Conservation (phyloP, 306 rosid genomes). For the Astragalus membranaceus region DNA sequence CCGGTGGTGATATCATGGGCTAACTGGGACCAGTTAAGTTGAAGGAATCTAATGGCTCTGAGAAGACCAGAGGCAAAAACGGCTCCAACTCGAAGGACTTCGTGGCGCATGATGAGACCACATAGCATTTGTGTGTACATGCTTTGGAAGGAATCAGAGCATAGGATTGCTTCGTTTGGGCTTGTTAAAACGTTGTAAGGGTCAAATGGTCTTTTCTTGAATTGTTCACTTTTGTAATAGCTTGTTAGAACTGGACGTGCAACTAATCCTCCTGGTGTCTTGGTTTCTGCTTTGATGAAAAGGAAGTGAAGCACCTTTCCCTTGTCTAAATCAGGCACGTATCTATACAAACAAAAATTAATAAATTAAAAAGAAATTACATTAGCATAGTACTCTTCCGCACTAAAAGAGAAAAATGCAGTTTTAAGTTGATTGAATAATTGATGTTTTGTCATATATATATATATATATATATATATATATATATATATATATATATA, state of each 20-base stretch:
- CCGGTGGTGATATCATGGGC: constrained; percentile 58
- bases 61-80: constrained; percentile 92
- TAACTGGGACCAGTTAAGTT: constrained; percentile 56
- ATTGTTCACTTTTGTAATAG: constrained; percentile 79
- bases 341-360: constrained; percentile 26
- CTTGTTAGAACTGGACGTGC: constrained; percentile 93
- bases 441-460: too few species aligned
- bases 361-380: too few species aligned
- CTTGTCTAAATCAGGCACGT: constrained; percentile 68
- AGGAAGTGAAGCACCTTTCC: constrained; percentile 82
- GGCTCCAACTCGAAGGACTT: constrained; percentile 83
- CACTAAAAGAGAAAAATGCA: too few species aligned
- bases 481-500: too few species aligned
- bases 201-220: constrained; percentile 72
- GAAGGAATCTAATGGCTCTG: constrained; percentile 79
- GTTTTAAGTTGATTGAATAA: too few species aligned
- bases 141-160: constrained; percentile 74
- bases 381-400: too few species aligned
- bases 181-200: constrained; percentile 79
- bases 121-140: constrained; percentile 95
- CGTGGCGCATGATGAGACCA: constrained; percentile 67
- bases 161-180: constrained; percentile 73
- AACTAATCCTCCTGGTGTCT: constrained; percentile 71
- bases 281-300: constrained; percentile 69
- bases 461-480: too few species aligned